Evolutionary conservation across 2,329 filamentous ascomycete species (phyloP).

Genomic region (Simplicillium sp.): DNA sequence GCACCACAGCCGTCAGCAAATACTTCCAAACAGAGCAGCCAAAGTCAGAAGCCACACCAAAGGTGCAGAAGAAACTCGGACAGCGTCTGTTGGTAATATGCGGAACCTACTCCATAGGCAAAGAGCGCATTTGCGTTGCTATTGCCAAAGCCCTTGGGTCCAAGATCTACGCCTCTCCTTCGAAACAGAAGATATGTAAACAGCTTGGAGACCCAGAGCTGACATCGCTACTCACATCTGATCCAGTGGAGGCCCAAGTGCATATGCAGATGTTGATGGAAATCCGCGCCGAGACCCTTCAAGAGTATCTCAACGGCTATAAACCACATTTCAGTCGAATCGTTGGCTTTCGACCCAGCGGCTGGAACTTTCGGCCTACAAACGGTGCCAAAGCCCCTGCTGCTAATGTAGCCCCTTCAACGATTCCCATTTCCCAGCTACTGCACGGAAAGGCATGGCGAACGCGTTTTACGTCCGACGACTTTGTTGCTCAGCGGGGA

Average conservation of each 20-base stretch:
- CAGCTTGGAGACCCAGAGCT: conserved; percentile 83
- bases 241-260: conserved; percentile 81
- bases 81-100: conserved; percentile 80
- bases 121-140: conserved; percentile 88
- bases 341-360: conserved; percentile 84
- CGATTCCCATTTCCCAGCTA: conserved; percentile 38
- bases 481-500: conserved; percentile 74
- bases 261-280: conserved; percentile 98
- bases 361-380: conserved; percentile 83
- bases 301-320: conserved; percentile 76
- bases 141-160: conserved; percentile 78
- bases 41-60: conserved; percentile 13
- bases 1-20: conserved; percentile 37
- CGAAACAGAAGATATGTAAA: conserved; percentile 75
- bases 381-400: conserved; percentile 40
- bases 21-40: conserved; percentile 34
- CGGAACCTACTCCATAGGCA: conserved; percentile 95
- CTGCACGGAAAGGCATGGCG: conserved; percentile 62
- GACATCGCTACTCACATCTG: conserved; percentile 61
- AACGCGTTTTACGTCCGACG: conserved; percentile 58
- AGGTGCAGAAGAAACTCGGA: conserved; percentile 15
- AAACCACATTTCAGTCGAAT: conserved; percentile 76
- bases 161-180: conserved; percentile 80
- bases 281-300: conserved; percentile 80
- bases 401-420: conserved; percentile 38